These are phyloP conservation scores for Fusarium compactum DNA, from an alignment of 2,329 filamentous ascomycete species.

Conservation along the genomic window DNA sequence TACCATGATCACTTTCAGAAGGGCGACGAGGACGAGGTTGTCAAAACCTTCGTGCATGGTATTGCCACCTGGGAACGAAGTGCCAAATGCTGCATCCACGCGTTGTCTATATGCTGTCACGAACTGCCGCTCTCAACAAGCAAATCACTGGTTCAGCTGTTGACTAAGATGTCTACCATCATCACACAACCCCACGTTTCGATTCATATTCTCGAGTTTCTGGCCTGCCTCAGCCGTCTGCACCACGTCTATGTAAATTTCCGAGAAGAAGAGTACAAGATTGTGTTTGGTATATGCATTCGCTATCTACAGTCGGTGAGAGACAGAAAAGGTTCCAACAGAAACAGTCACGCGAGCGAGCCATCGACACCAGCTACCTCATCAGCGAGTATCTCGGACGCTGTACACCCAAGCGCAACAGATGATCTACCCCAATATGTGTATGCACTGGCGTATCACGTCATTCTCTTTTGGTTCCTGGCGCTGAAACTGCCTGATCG, in stretches of 20 bases:
- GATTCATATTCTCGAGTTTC: slow-evolving; percentile 94
- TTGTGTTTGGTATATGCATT: slow-evolving; percentile 95
- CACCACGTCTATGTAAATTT: slow-evolving; percentile 90
- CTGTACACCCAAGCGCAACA: slow-evolving; percentile 51
- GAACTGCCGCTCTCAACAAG: slow-evolving; percentile 90
- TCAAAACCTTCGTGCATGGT: slow-evolving; percentile 86
- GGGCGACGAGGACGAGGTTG: slow-evolving; percentile 88
- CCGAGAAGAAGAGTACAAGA: slow-evolving; percentile 90
- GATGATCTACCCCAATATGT: slow-evolving; percentile 94
- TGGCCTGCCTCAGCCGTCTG: slow-evolving; percentile 88
- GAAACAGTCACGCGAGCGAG: slow-evolving; percentile 61
- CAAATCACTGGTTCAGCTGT: slow-evolving; percentile 84
- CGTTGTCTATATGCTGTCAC: slow-evolving; percentile 92
- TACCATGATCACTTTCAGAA: slow-evolving; percentile 90
- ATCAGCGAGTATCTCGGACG: slow-evolving; percentile 34
- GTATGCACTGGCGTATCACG: slow-evolving; percentile 91
- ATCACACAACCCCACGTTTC: slow-evolving; percentile 94
- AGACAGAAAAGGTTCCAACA: slow-evolving; percentile 68
- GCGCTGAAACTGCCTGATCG: slow-evolving; percentile 87
- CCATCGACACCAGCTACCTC: slow-evolving; percentile 49
- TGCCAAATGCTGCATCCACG: slow-evolving; percentile 93
- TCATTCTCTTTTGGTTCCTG: slow-evolving; percentile 97
- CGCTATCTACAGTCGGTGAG: slow-evolving; percentile 91
- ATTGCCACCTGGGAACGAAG: slow-evolving; percentile 87
- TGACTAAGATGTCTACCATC: slow-evolving; percentile 94